Percentiles rank a stretch among this genome's conserved stretches.
phyloP scores from a whole-genome alignment of 441 rosid genomes.

The Gossypium davidsonii region DNA sequence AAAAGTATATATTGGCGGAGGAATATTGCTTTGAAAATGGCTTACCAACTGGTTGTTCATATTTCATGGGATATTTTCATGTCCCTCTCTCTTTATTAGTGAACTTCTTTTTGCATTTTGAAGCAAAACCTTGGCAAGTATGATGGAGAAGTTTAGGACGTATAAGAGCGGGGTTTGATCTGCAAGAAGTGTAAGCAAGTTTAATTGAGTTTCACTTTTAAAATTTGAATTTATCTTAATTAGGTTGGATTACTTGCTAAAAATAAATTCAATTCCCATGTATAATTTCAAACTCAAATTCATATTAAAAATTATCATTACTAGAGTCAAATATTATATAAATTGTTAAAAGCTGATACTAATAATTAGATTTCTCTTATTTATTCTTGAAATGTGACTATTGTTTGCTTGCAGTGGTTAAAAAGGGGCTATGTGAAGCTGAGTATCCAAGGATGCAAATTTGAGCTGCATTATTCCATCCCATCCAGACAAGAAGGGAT shows the following conservation, averaged over 20 bases:
- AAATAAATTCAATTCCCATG: background rate
- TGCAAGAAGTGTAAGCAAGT: background rate
- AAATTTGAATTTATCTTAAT: background rate
- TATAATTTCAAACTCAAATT: background rate
- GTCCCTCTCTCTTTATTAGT: background rate
- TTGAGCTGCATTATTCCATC: background rate
- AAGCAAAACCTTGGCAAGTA: slow-evolving; percentile 35
- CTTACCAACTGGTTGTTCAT: slow-evolving; percentile 46
- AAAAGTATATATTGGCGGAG: slow-evolving; percentile 8
- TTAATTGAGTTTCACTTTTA: background rate
- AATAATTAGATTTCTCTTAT: background rate
- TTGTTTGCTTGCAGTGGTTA: background rate
- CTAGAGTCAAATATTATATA: background rate
- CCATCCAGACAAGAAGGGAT: slow-evolving; percentile 1
- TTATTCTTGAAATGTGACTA: background rate
- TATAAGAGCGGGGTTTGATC: no score
- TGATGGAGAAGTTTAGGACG: slow-evolving; percentile 21
- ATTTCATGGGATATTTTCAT: slow-evolving; percentile 16
- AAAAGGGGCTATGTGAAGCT: background rate
- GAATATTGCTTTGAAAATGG: slow-evolving; percentile 23
- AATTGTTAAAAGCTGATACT: background rate
- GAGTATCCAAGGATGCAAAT: background rate
- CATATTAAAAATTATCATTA: background rate
- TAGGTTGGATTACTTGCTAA: background rate
- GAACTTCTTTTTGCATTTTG: slow-evolving; percentile 27